Base-by-base conservation (phyloP, 768 basidiomycete species). In the Rhodotorula diobovata region DNA sequence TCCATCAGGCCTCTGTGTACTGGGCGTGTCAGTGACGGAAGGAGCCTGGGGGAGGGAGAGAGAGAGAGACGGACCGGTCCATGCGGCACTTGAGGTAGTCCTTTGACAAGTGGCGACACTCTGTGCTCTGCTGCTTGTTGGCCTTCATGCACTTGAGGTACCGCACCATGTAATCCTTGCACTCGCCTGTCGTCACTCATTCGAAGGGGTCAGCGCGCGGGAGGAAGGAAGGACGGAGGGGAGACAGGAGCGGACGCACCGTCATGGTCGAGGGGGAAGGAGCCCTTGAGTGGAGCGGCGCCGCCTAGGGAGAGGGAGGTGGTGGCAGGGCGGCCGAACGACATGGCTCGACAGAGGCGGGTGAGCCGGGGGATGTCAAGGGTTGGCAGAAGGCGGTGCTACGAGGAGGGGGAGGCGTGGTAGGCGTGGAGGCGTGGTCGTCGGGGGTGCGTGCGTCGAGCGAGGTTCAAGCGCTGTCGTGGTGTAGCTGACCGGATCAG, bases 181-280 rank as follows among this genome's bases (percentile, higher is more conserved):
- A 83, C 62, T 83, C 82, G 55, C 82, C 82, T 83, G 72, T 23
- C 55, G 35, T 21, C 21, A 8, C 39, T 35, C 21, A n/a, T 10
- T 11, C 16, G 15, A 62, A 37, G n/a, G 23, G 41, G 35, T 21
- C 37, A 35, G 46, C 20, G 55, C 23, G 28, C 6, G 41, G 4
- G 14, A 48, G 59, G 34, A 8, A 21, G 34, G 48, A 2, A 43
- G 15, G 46, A 11, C 15, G 8, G 3, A 32, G 28, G 37, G 37
- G 37, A 8, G 25, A 39, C 4, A 28, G 46, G 45, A 4, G n/a
- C n/a, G 4, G 53, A 32, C 78, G 54, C 66, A 81, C 82, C 82
- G 62, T 83, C 82, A 57, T 83, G 82, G 71, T 83, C 82, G 12
- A 83, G 76, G 30, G 82, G 82, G 65, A 83, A 83, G 25, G 77